Evolutionary conservation across 2,329 filamentous ascomycete species (phyloP), one percentile per base, ranked within the genome.

Genomic region (Calonectria multiphialidica): DNA sequence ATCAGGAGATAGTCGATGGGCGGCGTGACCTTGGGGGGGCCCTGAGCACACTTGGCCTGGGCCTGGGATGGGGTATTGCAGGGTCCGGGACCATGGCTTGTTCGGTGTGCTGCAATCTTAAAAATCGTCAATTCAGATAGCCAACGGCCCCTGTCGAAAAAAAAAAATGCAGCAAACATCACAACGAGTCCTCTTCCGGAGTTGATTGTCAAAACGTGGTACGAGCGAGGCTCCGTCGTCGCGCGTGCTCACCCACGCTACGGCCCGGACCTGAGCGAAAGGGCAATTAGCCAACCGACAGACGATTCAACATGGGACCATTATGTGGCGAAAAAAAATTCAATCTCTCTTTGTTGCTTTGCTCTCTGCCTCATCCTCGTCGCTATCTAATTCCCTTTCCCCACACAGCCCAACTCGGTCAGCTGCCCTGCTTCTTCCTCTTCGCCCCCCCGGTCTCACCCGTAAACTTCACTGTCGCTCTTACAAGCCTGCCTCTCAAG

Each of bases 271-370:
- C 28, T 44, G 21, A 30, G 35, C 49, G 23, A 25, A 30, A 5
- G 5, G 8, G 21, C 21, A 61, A 47, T 44, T 59, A 37, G 42
- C 30, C n/a, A 3, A 5, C n/a, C 21, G 3, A 40, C 53, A n/a
- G 15, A 35, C 33, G 37, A 59, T 23, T 59, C 10, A 10, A 25
- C 13, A 37, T 59, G 53, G 53, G 33, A 40, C 53, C 53, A 59
- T 37, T 37, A 40, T 59, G 53, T 40, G n/a, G n/a, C n/a, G 40
- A 47, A 30, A 15, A 35, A 37, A 57, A 50, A 64, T 53, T 71
- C 69, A 67, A 44, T 71, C 57, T 66, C 57, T 33, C 30, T 67
- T 71, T 67, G 64, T 67, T 71, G 68, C 64, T 47, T 57, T 71
- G 64, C 57, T 42, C n/a, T n/a, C n/a, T 59, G 33, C n/a, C n/a